phyloP scores from a whole-genome alignment of 75 land plant genomes.

The Gnetum montanum region DNA sequence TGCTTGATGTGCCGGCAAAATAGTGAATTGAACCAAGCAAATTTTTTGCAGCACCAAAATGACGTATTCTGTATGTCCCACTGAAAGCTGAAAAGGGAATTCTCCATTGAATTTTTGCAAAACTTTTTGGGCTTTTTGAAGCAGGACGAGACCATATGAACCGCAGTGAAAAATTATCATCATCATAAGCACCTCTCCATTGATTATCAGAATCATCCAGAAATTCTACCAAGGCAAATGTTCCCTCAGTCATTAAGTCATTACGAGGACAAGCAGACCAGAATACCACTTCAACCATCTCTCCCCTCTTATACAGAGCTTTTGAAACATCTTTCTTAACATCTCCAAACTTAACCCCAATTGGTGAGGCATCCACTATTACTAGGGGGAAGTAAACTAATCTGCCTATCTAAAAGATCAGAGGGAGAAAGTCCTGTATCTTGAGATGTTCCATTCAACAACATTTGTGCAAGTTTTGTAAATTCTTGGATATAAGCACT shows the following conservation, averaged over 20 bases:
- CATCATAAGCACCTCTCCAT: conserved; percentile 74
- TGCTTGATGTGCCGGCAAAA: conserved; percentile 70
- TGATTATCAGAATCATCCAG: conserved; percentile 14
- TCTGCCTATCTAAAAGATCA: conserved; percentile 59
- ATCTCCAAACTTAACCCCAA: conserved; percentile 70
- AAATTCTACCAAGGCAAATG: conserved; percentile 69
- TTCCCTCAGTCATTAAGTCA: conserved; percentile 79
- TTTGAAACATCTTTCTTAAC: conserved; percentile 51
- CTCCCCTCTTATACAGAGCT: conserved; percentile 44
- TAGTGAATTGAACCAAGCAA: conserved; percentile 50
- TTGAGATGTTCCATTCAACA: conserved; percentile 23
- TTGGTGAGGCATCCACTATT: conserved; percentile 58
- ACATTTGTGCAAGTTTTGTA: conserved; percentile 62
- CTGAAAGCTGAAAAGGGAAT: conserved; percentile 47
- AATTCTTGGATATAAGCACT: conserved; percentile 88
- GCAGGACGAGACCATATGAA: conserved; percentile 66
- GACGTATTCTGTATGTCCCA: conserved; percentile 71
- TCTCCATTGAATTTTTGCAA: conserved; percentile 73
- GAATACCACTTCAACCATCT: conserved; percentile 52
- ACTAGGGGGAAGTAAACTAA: conserved; percentile 65
- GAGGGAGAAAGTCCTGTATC: conserved; percentile 57
- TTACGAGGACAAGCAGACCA: conserved; percentile 84
- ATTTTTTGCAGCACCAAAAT: conserved; percentile 76
- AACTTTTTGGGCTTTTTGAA: conserved; percentile 43
- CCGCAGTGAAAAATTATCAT: conserved; percentile 53